Base-by-base conservation (phyloP, 169 alveolate species). In the Plasmodium adleri region DNA sequence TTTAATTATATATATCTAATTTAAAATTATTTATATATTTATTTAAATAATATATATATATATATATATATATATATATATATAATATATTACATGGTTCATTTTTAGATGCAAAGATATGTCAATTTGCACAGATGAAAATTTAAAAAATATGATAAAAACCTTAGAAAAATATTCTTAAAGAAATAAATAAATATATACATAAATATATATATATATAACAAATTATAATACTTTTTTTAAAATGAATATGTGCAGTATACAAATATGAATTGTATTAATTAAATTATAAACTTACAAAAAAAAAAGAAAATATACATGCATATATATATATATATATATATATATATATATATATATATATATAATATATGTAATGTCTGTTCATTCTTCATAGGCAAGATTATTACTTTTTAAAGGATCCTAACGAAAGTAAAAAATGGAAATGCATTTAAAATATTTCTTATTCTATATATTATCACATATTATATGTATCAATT, bases 111-210 rank as follows among this genome's bases (percentile, higher is more conserved):
- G 89, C 47, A 76, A 76, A 76, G 89, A 63, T 76, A 13, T 76
- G 47, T 63, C 75, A 63, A 24, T 76, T 63, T 76, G 89, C 76
- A 66, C 89, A 54, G 89, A 76, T 64, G 89, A 76, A 76, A 76
- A 76, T 64, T 52, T 76, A 64, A 76, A 76, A 76, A 66, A 59
- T 39, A 76, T 76, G 60, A 76, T 76, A 63, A 76, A 76, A 76
- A 43, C 64, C 49, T 66, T 76, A 63, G 89, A 76, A 76, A 76
- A 76, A 66, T 49, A 64, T 64, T 64, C 89, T 15, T 76, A 68
- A 75, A 72, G 43, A 68, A 17, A 1, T 45, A 24, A 32, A 17
- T 32, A 62, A 60, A 67, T 67, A 17, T 67, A 39, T 67, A 54
- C 12, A 58, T 17, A 17, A 2, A 58, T n/a, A 58, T 58, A 58